Evolutionary conservation across 768 basidiomycete genomes (phyloP), one percentile per base, ranked within the genome.

Genomic region (Leccinum uliginosum): DNA sequence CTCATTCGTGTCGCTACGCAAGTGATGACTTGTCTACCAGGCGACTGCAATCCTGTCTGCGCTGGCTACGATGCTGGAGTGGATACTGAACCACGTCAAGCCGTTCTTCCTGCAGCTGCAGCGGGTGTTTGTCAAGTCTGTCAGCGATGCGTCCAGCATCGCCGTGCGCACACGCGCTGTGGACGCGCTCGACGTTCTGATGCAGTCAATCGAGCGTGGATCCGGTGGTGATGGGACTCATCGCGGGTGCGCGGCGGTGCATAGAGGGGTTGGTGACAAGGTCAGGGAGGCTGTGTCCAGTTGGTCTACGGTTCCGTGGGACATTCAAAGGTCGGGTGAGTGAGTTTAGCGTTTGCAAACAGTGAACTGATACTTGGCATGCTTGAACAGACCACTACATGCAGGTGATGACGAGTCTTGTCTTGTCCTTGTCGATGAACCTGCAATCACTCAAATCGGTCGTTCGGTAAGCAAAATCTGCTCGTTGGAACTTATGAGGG

Each of bases 81-180:
- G 83, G 45, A 94, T 97, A 23, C 94, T 95, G 0, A 76, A 79
- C 4, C 91, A 96, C 62, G 93, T 98, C 64, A 92, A 91, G 71
- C 96, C 95, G 3, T 98, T 98, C 86, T 98, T 98, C 82, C 97
- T 96, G 2, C 97, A 98, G 66, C 75, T 98, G 35, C 96, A 98
- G 65, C 83, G 95, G 30, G 98, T 93, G 0, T 98, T 98, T 66
- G 89, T 97, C 69, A 98, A 98, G 75, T 89, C 92, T 46, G 80
- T 89, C 2, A 83, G 87, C 55, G 94, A 98, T 69, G 73, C 87
- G 6, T 79, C 87, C 2, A 92, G 89, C 60, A 75, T 81, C 1
- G 82, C 83, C 15, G 92, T 98, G 24, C 84, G 95, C 51, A 85
- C 78, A 58, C 84, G 84, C 53, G 94, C 93, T 0, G 93, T 86